Conservation (phyloP, 805 yeast species). For the Isabelozyma gotoi region DNA sequence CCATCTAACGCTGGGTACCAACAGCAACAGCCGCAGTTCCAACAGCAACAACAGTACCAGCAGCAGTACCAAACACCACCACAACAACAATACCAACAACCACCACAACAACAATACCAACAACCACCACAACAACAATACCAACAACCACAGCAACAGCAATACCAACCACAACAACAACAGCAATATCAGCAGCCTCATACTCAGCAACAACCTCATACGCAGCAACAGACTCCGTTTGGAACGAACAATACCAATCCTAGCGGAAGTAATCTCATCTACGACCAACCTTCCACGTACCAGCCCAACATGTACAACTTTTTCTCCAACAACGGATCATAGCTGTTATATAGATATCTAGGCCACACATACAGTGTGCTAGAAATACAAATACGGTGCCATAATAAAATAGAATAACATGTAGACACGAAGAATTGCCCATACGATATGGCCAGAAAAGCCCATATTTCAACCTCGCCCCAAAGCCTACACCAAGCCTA, state of each 20-base stretch:
- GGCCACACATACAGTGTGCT: too few species aligned
- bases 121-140: not conserved
- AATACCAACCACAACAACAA: not conserved
- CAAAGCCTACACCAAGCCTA: too few species aligned
- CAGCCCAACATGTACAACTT: conserved; percentile 47
- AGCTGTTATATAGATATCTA: too few species aligned
- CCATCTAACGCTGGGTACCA: not conserved
- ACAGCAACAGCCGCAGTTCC: not conserved
- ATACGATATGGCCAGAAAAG: too few species aligned
- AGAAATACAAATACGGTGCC: too few species aligned
- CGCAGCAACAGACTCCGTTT: not conserved
- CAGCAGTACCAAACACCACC: conserved; percentile 3
- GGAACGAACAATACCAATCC: not conserved
- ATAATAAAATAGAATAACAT: too few species aligned
- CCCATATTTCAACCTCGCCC: too few species aligned
- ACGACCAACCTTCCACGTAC: conserved; percentile 44
- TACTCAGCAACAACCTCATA: conserved; percentile 2
- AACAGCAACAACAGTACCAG: not conserved
- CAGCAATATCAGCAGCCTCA: conserved; percentile 6
- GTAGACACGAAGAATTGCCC: too few species aligned
- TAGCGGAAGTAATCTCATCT: conserved; percentile 12
- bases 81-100: conserved; percentile 2
- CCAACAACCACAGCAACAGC: not conserved
- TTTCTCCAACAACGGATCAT: conserved; percentile 23
- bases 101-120: conserved; percentile 3